phyloP scores from a whole-genome alignment of 441 rosid genomes.

The Aquilaria agallochum region DNA sequence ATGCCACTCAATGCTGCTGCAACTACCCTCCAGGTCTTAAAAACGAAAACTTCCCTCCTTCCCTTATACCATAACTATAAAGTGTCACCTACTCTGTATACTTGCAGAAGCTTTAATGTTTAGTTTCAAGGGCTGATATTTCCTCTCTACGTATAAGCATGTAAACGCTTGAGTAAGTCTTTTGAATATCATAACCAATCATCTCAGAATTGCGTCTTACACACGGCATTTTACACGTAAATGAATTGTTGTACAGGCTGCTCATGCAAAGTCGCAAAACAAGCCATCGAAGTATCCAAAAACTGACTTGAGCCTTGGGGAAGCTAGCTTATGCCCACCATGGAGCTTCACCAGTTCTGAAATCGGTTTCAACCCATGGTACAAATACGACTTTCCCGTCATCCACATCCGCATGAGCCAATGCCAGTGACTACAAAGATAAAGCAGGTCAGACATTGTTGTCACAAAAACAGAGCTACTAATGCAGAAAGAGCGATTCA shows the following conservation, averaged over 20 bases:
- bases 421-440: slow-evolving; percentile 63
- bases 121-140: too few relatives aligned
- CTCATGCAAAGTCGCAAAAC: slow-evolving; percentile 9
- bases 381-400: slow-evolving; percentile 86
- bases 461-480: neutral
- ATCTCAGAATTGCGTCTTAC: neutral
- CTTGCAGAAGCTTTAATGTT: too few relatives aligned
- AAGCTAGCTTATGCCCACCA: slow-evolving; percentile 74
- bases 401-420: slow-evolving; percentile 78
- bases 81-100: too few relatives aligned
- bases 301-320: neutral
- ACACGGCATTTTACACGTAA: slow-evolving; percentile 13
- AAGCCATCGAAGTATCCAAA: slow-evolving; percentile 3
- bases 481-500: neutral
- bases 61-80: too few relatives aligned
- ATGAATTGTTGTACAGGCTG: slow-evolving; percentile 7
- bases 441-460: neutral
- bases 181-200: too few relatives aligned
- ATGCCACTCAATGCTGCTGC: too few relatives aligned
- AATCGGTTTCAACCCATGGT: slow-evolving; percentile 93
- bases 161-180: too few relatives aligned
- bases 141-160: too few relatives aligned
- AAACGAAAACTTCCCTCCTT: too few relatives aligned
- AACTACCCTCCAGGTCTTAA: too few relatives aligned
- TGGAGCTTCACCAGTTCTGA: slow-evolving; percentile 92